Evolutionary conservation across 805 yeast genomes (phyloP), one percentile per base, ranked within the genome.

Genomic region (Kodamaea kakaduensis): DNA sequence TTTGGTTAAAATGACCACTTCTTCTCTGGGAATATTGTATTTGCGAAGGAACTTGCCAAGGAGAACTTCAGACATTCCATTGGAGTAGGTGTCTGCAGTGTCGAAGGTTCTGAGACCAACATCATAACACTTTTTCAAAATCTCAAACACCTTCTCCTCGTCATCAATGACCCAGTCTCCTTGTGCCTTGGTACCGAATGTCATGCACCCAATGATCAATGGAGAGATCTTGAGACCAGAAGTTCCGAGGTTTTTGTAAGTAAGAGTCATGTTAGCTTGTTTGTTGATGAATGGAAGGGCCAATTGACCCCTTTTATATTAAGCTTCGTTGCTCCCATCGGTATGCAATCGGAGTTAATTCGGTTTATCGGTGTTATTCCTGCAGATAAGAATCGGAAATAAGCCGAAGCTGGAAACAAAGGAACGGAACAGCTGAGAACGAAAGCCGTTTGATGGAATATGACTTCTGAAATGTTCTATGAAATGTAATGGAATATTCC

Each of bases 1-100:
- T 54, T 78, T 78, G 18, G 78, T 57, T 45, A 78, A 39, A 37
- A 78, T 77, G n/a, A 77, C 79, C 33, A 78, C 67, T 28, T 65
- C 67, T 27, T 73, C 75, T 44, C 84, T 62, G 5, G 66, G 66
- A 44, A 78, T 78, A 28, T 69, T 58, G 56, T 64, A 76, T 36
- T 64, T 60, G 43, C 66, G 64, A 40, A 78, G 46, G 46, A 76
- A 78, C 50, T 75, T 74, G 12, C 80, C 77, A 8, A 78, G 31
- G 3, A 76, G 42, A 4, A 51, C 47, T 51, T 76, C 82, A 19
- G 77, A 68, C 10, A 46, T 34, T 5, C 82, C 71, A 45, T 67
- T 69, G 17, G 71, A 62, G 43, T 73, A 73, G 9, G 53, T 47
- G 44, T 71, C 70, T 9, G 78, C 77, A 3, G 78, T 73, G 44